Evolutionary conservation across 2,329 filamentous ascomycete genomes (phyloP).

Genomic region (Xylaria polymorpha): DNA sequence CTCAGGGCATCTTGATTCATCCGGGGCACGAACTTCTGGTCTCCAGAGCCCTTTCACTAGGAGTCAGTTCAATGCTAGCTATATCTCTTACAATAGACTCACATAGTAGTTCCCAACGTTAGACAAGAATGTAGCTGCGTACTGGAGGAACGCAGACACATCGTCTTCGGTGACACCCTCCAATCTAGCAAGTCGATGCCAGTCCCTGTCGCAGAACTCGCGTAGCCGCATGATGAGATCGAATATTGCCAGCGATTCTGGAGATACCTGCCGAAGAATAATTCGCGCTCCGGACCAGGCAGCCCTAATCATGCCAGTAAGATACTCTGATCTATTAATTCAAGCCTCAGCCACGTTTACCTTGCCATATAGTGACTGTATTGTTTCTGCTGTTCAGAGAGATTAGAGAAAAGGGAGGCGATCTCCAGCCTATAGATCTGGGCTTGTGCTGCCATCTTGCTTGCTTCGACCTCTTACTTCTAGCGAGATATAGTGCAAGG

Average conservation of each 20-base stretch:
- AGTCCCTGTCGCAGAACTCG: too few relatives aligned
- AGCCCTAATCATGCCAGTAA: slow-evolving; percentile 54
- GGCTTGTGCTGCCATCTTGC: neutral
- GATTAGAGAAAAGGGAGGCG: slow-evolving; percentile 36
- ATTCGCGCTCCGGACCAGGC: slow-evolving; percentile 67
- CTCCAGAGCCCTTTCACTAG: too few relatives aligned
- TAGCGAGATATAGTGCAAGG: too few relatives aligned
- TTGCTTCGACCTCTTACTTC: neutral
- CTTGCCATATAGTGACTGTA: slow-evolving; percentile 6
- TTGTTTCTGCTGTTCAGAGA: neutral
- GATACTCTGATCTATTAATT: neutral
- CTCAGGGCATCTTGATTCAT: too few relatives aligned
- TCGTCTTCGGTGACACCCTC: too few relatives aligned
- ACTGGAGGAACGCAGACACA: too few relatives aligned
- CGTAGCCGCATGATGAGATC: slow-evolving; percentile 71
- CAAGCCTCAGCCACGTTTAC: neutral
- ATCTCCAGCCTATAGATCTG: slow-evolving; percentile 47
- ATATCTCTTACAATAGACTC: too few relatives aligned
- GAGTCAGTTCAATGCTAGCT: too few relatives aligned
- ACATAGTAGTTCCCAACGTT: too few relatives aligned
- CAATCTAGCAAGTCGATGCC: too few relatives aligned
- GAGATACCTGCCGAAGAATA: slow-evolving; percentile 68
- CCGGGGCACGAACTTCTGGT: too few relatives aligned
- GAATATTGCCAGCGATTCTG: slow-evolving; percentile 67
- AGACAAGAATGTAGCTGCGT: too few relatives aligned